Evolutionary conservation across 257 asterid genomes (phyloP).

Genomic region (Nicotiana benthamiana): DNA sequence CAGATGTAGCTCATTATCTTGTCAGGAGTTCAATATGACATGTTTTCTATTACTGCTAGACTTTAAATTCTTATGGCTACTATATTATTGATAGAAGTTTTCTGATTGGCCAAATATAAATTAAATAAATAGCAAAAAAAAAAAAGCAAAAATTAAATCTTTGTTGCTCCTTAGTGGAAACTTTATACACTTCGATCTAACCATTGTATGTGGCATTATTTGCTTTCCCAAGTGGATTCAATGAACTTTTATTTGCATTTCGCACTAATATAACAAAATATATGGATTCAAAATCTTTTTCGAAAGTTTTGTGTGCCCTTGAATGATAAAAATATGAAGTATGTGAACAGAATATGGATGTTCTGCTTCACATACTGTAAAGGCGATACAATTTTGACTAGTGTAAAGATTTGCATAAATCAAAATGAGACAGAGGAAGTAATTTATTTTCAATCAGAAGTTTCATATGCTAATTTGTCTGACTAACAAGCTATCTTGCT

Average conservation of each 20-base stretch:
- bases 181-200: not conserved
- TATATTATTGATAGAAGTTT: not conserved
- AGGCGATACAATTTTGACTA: too few relatives aligned
- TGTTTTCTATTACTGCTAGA: not conserved
- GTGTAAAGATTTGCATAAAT: too few relatives aligned
- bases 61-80: not conserved
- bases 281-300: not conserved
- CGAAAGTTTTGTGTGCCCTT: not conserved
- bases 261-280: not conserved
- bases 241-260: not conserved
- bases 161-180: conserved; percentile 5
- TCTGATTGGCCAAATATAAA: not conserved
- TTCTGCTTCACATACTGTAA: not conserved
- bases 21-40: not conserved
- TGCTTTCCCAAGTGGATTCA: not conserved
- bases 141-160: not conserved
- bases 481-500: too few relatives aligned
- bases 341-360: not conserved
- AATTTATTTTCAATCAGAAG: too few relatives aligned
- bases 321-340: not conserved
- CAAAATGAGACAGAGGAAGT: too few relatives aligned
- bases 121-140: not conserved
- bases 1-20: not conserved
- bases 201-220: not conserved
- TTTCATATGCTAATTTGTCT: too few relatives aligned